These are phyloP conservation scores for Monilinia fructigena DNA, from an alignment of 2,329 filamentous ascomycete genomes.

Conservation along the genomic window DNA sequence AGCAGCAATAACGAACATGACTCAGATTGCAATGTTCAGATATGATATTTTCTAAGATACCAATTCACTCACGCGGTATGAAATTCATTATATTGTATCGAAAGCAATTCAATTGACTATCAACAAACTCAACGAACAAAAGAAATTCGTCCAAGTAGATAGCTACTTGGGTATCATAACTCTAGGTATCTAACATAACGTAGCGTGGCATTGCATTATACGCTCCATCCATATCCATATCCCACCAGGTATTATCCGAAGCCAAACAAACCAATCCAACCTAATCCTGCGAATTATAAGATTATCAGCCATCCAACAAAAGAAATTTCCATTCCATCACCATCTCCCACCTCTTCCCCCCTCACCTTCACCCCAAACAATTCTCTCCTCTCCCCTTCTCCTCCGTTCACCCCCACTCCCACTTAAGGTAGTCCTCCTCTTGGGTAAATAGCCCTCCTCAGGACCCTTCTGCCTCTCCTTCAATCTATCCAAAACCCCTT, in stretches of 20 bases:
- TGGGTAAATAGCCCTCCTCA: conserved; percentile 11
- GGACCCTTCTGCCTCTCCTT: conserved; percentile 26
- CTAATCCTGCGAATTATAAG: not conserved
- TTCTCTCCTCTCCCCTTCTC: conserved; percentile 15
- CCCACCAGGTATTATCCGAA: not conserved
- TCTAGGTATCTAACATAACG: not conserved
- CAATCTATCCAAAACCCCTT: conserved; percentile 25
- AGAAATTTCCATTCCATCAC: not conserved
- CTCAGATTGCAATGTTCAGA: no score
- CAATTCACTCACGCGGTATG: not conserved
- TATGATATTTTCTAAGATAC: no score
- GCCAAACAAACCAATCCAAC: not conserved
- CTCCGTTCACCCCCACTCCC: not conserved
- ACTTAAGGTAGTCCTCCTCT: conserved; percentile 14
- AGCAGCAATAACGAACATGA: no score
- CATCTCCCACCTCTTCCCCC: conserved; percentile 17
- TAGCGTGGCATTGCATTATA: not conserved
- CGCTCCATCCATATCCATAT: not conserved
- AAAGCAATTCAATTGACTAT: not conserved
- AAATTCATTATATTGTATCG: not conserved
- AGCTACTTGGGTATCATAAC: conserved; percentile 2
- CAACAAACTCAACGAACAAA: not conserved
- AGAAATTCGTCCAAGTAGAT: conserved; percentile 1
- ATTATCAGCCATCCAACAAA: not conserved
- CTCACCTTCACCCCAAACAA: conserved; percentile 19